Evolutionary conservation across 345 rosid genomes (phyloP).

Genomic region (Rhizophora mangle): DNA sequence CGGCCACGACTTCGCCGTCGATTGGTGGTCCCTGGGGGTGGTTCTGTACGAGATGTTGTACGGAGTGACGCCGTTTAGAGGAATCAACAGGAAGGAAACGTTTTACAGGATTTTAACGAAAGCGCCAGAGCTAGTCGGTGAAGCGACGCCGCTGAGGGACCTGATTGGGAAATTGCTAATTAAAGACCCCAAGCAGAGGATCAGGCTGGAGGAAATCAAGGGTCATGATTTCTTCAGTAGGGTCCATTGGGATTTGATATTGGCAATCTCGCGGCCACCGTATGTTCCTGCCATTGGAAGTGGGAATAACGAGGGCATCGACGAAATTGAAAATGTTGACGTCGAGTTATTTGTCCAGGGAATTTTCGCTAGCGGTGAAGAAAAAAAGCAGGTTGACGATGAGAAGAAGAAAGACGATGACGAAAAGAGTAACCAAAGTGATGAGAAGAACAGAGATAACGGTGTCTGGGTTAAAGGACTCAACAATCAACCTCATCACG

Average conservation of each 20-base stretch:
- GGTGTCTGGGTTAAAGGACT: constrained; percentile 18
- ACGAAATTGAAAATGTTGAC: constrained; percentile 32
- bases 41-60: constrained; percentile 88
- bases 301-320: constrained; percentile 17
- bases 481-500: constrained; percentile 7
- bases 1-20: constrained; percentile 89
- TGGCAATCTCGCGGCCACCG: constrained; percentile 61
- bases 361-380: constrained; percentile 27
- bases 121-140: constrained; percentile 58
- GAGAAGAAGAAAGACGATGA: not conserved
- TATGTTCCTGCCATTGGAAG: constrained; percentile 44
- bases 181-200: constrained; percentile 68
- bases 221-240: constrained; percentile 66
- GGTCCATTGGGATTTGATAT: constrained; percentile 51
- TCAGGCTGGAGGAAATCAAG: constrained; percentile 53
- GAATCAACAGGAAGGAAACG: constrained; percentile 64
- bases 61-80: constrained; percentile 77
- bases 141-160: constrained; percentile 66
- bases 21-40: constrained; percentile 92
- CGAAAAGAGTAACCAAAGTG: not conserved
- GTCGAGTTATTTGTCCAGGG: constrained; percentile 65
- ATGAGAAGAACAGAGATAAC: not conserved
- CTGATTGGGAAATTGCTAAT: constrained; percentile 52
- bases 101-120: constrained; percentile 53
- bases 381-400: not conserved